Evolutionary conservation across 495 filamentous ascomycete genomes (phyloP).

Genomic region (Hyaloscypha bicolor): DNA sequence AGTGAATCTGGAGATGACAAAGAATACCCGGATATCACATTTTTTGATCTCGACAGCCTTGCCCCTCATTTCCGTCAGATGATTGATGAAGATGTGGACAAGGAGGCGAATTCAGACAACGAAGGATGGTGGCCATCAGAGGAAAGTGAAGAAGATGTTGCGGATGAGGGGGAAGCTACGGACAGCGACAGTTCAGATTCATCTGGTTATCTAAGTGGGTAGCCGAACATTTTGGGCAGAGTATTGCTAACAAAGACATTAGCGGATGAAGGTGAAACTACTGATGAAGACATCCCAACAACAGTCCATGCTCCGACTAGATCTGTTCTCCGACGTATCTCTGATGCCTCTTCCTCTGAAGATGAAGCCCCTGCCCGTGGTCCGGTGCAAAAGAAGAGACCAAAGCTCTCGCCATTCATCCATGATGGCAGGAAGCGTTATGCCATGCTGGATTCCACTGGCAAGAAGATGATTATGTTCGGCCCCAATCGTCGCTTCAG

Average conservation of each 20-base stretch:
- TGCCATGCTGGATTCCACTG: slow-evolving; percentile 68
- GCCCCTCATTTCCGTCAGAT: not conserved
- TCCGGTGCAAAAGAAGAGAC: slow-evolving; percentile 3
- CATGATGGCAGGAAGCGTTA: slow-evolving; percentile 65
- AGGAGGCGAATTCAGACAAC: not conserved
- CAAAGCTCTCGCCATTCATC: slow-evolving; percentile 24
- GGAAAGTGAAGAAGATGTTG: slow-evolving; percentile 47
- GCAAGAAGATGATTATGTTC: slow-evolving; percentile 73
- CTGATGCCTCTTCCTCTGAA: slow-evolving; percentile 48
- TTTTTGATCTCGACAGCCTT: slow-evolving; percentile 4
- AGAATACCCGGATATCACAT: not conserved
- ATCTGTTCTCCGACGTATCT: slow-evolving; percentile 56
- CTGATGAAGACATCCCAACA: slow-evolving; percentile 75
- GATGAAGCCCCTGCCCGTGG: slow-evolving; percentile 27
- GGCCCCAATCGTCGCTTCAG: slow-evolving; percentile 44
- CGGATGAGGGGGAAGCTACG: slow-evolving; percentile 18
- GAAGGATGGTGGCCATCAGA: slow-evolving; percentile 11
- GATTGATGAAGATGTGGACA: not conserved
- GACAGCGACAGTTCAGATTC: slow-evolving; percentile 54
- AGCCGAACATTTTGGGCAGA: slow-evolving; percentile 28
- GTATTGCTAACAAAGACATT: slow-evolving; percentile 54
- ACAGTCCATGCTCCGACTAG: slow-evolving; percentile 48
- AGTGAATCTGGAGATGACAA: not conserved
- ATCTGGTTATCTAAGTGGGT: slow-evolving; percentile 77
- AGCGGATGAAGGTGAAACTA: slow-evolving; percentile 88